Evolutionary conservation across 2,329 filamentous ascomycete genomes (phyloP).

Genomic region (Emydomyces testavorans): DNA sequence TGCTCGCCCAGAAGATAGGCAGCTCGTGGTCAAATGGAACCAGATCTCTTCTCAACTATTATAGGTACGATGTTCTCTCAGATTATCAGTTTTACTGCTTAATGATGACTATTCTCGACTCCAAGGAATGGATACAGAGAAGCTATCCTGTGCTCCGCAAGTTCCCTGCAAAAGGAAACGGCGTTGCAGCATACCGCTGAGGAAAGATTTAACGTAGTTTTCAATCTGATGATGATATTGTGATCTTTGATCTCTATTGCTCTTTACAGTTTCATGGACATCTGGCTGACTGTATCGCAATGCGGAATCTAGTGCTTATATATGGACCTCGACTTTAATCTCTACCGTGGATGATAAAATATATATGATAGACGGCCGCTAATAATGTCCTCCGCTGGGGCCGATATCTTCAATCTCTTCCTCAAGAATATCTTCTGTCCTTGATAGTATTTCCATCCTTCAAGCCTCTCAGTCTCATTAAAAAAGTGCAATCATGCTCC

Average conservation of each 20-base stretch:
- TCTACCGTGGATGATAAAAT: too few relatives aligned
- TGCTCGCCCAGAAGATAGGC: neutral
- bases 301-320: neutral
- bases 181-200: constrained; percentile 31
- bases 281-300: neutral
- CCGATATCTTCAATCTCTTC: too few relatives aligned
- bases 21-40: neutral
- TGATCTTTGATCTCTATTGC: neutral
- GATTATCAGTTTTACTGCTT: too few relatives aligned
- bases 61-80: too few relatives aligned
- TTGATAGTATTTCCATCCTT: too few relatives aligned
- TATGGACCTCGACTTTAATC: too few relatives aligned
- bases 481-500: too few relatives aligned
- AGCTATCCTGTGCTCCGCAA: constrained; percentile 17
- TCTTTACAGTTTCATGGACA: neutral
- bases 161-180: constrained; percentile 18
- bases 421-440: neutral
- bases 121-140: constrained; percentile 13
- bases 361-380: too few relatives aligned
- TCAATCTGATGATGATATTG: constrained; percentile 31
- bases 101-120: neutral
- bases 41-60: too few relatives aligned
- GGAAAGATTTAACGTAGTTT: constrained; percentile 32
- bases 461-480: neutral
- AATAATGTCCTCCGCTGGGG: too few relatives aligned